Evolutionary conservation across 2,329 filamentous ascomycete species (phyloP).

Genomic region (Diplodia corticola): DNA sequence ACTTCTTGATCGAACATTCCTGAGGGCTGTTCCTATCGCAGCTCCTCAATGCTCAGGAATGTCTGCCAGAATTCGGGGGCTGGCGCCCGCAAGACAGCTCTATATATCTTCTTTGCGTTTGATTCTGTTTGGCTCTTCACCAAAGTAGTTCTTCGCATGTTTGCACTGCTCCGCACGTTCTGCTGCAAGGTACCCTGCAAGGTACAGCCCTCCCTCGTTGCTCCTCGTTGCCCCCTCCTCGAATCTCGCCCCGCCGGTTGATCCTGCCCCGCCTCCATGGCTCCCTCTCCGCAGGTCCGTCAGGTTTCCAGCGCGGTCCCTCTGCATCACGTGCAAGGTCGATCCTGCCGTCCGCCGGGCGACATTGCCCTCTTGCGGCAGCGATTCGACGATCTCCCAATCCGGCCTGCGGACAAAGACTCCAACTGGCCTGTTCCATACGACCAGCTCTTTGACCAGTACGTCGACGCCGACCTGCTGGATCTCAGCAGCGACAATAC

Average conservation of each 20-base stretch:
- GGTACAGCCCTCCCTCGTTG: slow-evolving; percentile 24
- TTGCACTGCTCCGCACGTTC: slow-evolving; percentile 31
- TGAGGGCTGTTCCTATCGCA: slow-evolving; percentile 36
- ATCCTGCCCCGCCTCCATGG: slow-evolving; percentile 27
- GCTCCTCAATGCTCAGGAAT: slow-evolving; percentile 33
- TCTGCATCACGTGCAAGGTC: slow-evolving; percentile 23
- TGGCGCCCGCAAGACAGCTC: slow-evolving; percentile 35
- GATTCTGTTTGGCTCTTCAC: slow-evolving; percentile 34
- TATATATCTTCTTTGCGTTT: slow-evolving; percentile 41
- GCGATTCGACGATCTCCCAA: slow-evolving; percentile 35
- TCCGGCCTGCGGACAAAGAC: slow-evolving; percentile 54
- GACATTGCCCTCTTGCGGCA: slow-evolving; percentile 29
- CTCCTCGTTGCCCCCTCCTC: slow-evolving; percentile 24
- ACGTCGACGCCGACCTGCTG: slow-evolving; percentile 59
- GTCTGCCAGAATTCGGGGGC: slow-evolving; percentile 34
- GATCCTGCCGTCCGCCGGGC: slow-evolving; percentile 18
- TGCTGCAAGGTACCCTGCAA: slow-evolving; percentile 26
- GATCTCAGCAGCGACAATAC: slow-evolving; percentile 47
- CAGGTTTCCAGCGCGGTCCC: slow-evolving; percentile 12
- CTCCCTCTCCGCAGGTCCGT: slow-evolving; percentile 26
- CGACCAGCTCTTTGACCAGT: slow-evolving; percentile 64
- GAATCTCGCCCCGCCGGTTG: slow-evolving; percentile 30
- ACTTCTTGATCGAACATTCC: slow-evolving; percentile 36
- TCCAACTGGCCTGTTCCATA: slow-evolving; percentile 55
- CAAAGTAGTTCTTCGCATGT: slow-evolving; percentile 32